Base-by-base conservation (phyloP, 306 rosid species). In the Pueraria montana region DNA sequence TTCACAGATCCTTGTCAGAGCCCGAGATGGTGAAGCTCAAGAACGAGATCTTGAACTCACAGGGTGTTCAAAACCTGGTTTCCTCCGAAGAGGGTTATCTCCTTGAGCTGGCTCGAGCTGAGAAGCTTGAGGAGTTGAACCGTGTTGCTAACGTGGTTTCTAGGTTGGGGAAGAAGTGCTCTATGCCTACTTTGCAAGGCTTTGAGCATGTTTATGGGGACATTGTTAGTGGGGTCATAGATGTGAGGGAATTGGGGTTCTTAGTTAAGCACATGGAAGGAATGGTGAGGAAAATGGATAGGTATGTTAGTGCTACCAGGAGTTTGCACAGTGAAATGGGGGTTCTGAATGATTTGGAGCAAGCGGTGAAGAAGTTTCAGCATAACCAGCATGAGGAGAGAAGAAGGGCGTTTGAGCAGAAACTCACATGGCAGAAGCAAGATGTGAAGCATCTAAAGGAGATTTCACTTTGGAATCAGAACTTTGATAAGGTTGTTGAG, bases 231-330 rank as follows among this genome's bases (percentile, higher is more conserved):
- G 94, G 97, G 74, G 95, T 88, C 18, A 96, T 96, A 50, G 91
- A 90, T 56, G 97, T 94, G 74, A 91, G 80, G 87, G 98, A 94
- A 62, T 84, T 96, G 85, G 97, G 99, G 62, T 96, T 96, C 84
- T 84, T 94, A 71, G 99, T 92, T 43, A 96, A 91, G 88, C 98
- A 92, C 49, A 96, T 96, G 98, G 99, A 96, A n/a, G 94, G 92
- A 26, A 94, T 96, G 98, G 89, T 88, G 87, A 92, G 85, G 94
- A 96, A 91, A 82, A 89, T 96, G 99, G 97, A 94, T 86, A 91
- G 97, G 91, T 92, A 84, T 81, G 94, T 96, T 61, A 91, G 84
- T 85, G 89, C 95, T 2, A 94, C 99, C 8, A 89, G 92, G 68
- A 92, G 86, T 84, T 88, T 96, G 93, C 90, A 92, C 63, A 66